Evolutionary conservation across 2,329 filamentous ascomycete species (phyloP).

Genomic region (Cucurbitaria berberidis): DNA sequence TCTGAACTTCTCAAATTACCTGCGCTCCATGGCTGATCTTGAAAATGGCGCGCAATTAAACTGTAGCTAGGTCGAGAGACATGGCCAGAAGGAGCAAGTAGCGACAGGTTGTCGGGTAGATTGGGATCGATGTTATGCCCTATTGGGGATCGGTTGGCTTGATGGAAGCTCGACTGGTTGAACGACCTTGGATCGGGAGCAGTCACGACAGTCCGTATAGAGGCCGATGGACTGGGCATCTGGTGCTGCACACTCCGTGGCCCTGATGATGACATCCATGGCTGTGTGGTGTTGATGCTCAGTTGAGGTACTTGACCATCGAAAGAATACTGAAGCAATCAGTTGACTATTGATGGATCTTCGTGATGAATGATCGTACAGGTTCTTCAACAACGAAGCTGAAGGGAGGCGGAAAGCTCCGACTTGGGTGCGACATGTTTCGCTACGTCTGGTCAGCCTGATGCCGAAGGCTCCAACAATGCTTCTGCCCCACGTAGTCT

Average conservation of each 20-base stretch:
- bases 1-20: slow-evolving; percentile 23
- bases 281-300: slow-evolving; percentile 17
- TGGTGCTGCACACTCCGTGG: slow-evolving; percentile 19
- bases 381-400: slow-evolving; percentile 14
- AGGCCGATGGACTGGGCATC: slow-evolving; percentile 25
- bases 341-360: not conserved
- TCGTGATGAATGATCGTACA: slow-evolving; percentile 11
- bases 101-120: slow-evolving; percentile 13
- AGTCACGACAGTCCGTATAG: slow-evolving; percentile 18
- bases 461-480: slow-evolving; percentile 14
- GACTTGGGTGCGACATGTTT: slow-evolving; percentile 37
- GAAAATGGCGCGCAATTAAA: slow-evolving; percentile 17
- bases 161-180: slow-evolving; percentile 9
- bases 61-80: slow-evolving; percentile 6
- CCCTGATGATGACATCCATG: slow-evolving; percentile 23
- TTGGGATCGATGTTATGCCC: slow-evolving; percentile 11
- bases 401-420: slow-evolving; percentile 18
- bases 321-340: slow-evolving; percentile 16
- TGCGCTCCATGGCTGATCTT: slow-evolving; percentile 39
- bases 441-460: slow-evolving; percentile 33
- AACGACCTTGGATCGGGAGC: slow-evolving; percentile 10
- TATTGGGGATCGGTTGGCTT: slow-evolving; percentile 5
- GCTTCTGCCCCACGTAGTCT: not conserved
- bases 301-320: slow-evolving; percentile 14
- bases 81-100: slow-evolving; percentile 20